phyloP scores from a whole-genome alignment of 306 rosid species.

The Lotus japonicus region DNA sequence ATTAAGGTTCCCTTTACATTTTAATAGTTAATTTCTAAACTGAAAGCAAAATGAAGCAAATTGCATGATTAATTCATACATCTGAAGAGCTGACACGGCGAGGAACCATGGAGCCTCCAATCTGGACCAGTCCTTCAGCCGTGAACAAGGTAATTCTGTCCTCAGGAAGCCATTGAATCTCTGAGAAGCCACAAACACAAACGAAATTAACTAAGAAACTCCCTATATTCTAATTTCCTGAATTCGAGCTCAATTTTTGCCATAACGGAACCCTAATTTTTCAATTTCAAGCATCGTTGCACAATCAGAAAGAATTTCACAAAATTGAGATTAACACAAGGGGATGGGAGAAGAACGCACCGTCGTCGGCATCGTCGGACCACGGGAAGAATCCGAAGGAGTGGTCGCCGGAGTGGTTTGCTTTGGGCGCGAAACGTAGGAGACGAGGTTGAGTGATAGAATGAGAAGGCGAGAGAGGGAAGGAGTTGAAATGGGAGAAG shows the following conservation, averaged over 20 bases:
- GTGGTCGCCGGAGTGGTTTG: conserved; percentile 45
- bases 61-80: conserved; percentile 30
- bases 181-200: conserved; percentile 39
- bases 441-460: conserved; percentile 39
- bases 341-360: conserved; percentile 20
- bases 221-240: no score
- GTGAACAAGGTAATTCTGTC: conserved; percentile 87
- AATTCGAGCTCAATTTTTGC: no score
- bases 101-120: conserved; percentile 88
- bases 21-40: neutral
- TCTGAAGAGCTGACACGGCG: conserved; percentile 54
- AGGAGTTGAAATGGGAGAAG: conserved; percentile 5
- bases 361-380: conserved; percentile 57
- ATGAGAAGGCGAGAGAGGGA: conserved; percentile 25
- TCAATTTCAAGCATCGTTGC: neutral
- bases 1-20: neutral
- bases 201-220: neutral
- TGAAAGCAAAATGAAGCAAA: neutral
- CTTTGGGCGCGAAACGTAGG: conserved; percentile 42
- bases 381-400: conserved; percentile 65
- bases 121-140: conserved; percentile 82
- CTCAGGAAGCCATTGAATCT: conserved; percentile 80
- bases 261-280: neutral
- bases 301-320: neutral
- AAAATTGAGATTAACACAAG: neutral